Base-by-base conservation (phyloP, 768 basidiomycete genomes). In the Boletus vinaceobasis region DNA sequence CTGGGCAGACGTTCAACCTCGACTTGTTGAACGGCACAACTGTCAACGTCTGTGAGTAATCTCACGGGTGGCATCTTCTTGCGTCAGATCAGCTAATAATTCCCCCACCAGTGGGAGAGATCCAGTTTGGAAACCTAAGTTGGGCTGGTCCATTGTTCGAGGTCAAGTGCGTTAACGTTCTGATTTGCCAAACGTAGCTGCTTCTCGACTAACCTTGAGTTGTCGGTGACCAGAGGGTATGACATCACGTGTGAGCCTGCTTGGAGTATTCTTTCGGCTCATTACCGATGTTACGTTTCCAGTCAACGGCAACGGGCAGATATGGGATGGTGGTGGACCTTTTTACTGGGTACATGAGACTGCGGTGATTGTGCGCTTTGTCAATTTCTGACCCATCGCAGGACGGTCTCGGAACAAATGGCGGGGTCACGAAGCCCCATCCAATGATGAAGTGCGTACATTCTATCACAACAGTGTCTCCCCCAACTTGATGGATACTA, bases 71-170 rank as follows among this genome's bases (percentile, higher is more conserved):
- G 7, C 6, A 17, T n/a, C 26, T 7, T 58, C n/a, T 31, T 31
- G 0, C 14, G 11, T 35, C 27, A 31, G 2, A 13, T 39, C 15
- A 3, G 31, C 37, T 50, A 35, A 55, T 35, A 48, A 27, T 19
- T 40, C 26, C 36, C 19, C 0, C 15, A 23, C 23, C 31, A 85
- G 82, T 74, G 56, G 86, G 86, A 17, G 77, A 86, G 31, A 74
- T 87, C 42, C 59, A 65, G 23, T 87, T 88, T 63, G 83, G 77
- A 7, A 79, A 78, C 45, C 8, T 62, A 51, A 77, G 62, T 37
- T 84, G 82, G 83, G 69, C 62, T 0, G 84, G 83, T 13, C 83
- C 80, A 10, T 69, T 85, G 38, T 82, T 85, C 64, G 66, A 73
- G 33, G 63, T 85, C 61, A 77, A 60, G 82, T 82, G 57, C 40